Evolutionary conservation across 306 rosid species (phyloP).

Genomic region (Clitoria ternatea): DNA sequence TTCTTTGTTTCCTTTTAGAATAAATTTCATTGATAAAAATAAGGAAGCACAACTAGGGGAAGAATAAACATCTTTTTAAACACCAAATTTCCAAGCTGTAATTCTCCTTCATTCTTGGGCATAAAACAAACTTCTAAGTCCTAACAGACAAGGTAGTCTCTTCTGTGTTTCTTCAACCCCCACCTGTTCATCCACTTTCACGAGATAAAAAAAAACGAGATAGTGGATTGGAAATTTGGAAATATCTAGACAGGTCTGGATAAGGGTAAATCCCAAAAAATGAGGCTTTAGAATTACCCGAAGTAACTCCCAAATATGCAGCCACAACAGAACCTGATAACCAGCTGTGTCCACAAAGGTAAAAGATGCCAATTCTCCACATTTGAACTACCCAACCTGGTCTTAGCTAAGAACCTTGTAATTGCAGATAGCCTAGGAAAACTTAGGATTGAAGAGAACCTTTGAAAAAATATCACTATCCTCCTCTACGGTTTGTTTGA

Average conservation of each 20-base stretch:
- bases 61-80: neutral
- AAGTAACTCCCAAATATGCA: too few relatives aligned
- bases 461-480: neutral
- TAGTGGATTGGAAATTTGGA: neutral
- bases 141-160: neutral
- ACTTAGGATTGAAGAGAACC: neutral
- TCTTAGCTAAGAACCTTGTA: neutral
- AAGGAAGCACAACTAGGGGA: neutral
- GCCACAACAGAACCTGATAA: neutral
- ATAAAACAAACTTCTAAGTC: neutral
- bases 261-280: neutral
- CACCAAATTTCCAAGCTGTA: neutral
- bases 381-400: neutral
- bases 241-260: neutral
- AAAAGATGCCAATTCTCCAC: neutral
- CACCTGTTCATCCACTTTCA: neutral
- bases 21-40: neutral
- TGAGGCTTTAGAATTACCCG: neutral
- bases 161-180: neutral
- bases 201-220: neutral
- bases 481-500: neutral
- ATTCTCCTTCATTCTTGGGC: neutral
- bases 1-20: neutral
- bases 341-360: neutral
- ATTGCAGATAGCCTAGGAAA: neutral